Conservation (phyloP, 179 eudicot genomes). For the Gypsophila paniculata region DNA sequence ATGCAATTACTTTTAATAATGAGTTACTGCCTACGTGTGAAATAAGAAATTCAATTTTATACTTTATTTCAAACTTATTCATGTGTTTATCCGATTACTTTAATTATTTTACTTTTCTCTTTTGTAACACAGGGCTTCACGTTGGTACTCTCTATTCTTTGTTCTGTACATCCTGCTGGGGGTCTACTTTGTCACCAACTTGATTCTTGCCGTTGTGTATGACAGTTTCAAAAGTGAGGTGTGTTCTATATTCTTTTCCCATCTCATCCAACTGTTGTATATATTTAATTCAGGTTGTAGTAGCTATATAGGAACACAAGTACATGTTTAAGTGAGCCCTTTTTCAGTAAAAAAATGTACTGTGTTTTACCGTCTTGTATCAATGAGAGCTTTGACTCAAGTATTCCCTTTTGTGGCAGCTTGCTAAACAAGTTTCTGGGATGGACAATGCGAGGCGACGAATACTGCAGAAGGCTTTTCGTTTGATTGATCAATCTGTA, state of each 20-base stretch:
- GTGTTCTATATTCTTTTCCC: constrained; percentile 3
- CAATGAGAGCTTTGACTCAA: constrained; percentile 3
- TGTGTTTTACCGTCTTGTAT: neutral
- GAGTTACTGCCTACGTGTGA: neutral
- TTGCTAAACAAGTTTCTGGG: constrained; percentile 68
- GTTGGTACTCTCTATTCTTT: constrained; percentile 86
- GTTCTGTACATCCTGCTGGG: constrained; percentile 77
- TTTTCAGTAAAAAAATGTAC: neutral
- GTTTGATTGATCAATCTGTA: constrained; percentile 58
- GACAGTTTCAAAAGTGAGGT: constrained; percentile 93
- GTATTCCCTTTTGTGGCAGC: constrained; percentile 38
- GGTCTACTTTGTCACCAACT: constrained; percentile 91
- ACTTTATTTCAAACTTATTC: neutral
- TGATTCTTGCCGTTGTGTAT: constrained; percentile 94
- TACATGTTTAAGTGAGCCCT: neutral
- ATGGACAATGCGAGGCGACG: constrained; percentile 61
- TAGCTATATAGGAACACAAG: neutral
- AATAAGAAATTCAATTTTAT: neutral
- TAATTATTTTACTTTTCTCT: constrained; percentile 2
- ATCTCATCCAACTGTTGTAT: neutral
- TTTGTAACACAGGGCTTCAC: constrained; percentile 59
- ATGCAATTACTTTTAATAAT: neutral
- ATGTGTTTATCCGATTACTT: neutral
- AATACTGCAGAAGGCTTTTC: constrained; percentile 70
- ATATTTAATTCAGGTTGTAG: neutral